phyloP scores from a whole-genome alignment of 805 yeast species.

The Metschnikowia henanensis region DNA sequence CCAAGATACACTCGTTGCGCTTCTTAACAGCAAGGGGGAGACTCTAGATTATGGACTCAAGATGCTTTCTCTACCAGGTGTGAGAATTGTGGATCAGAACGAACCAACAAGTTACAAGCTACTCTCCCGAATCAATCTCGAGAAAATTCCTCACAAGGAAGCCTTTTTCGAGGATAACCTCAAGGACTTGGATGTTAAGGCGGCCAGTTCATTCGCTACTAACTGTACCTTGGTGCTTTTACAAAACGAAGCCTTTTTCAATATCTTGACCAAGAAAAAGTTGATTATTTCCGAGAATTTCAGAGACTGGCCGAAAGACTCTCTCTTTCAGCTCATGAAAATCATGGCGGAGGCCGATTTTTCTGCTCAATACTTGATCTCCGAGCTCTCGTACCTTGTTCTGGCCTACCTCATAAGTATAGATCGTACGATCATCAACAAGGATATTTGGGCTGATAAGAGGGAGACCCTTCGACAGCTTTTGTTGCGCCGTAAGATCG shows the following conservation, averaged over 20 bases:
- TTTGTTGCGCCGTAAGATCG: constrained; percentile 2
- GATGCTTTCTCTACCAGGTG: constrained; percentile 3
- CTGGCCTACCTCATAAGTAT: constrained; percentile 1
- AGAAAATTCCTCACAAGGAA: constrained; percentile 5
- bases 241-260: constrained; percentile 9
- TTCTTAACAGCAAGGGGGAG: neutral
- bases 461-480: constrained; percentile 3
- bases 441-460: constrained; percentile 4
- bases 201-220: neutral
- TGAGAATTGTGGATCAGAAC: neutral
- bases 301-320: neutral
- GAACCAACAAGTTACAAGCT: neutral
- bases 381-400: constrained; percentile 3
- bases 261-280: neutral
- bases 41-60: constrained; percentile 2
- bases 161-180: constrained; percentile 4
- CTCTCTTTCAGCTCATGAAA: constrained; percentile 1
- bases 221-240: neutral
- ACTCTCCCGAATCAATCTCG: neutral
- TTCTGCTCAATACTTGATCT: constrained; percentile 8
- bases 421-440: neutral
- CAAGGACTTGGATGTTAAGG: neutral
- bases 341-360: constrained; percentile 1
- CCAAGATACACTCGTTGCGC: neutral
- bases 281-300: constrained; percentile 1